Percentiles rank a stretch among this genome's conserved stretches.
Conservation (phyloP, 163 green algal genomes). For the Chlorella variabilis region DNA sequence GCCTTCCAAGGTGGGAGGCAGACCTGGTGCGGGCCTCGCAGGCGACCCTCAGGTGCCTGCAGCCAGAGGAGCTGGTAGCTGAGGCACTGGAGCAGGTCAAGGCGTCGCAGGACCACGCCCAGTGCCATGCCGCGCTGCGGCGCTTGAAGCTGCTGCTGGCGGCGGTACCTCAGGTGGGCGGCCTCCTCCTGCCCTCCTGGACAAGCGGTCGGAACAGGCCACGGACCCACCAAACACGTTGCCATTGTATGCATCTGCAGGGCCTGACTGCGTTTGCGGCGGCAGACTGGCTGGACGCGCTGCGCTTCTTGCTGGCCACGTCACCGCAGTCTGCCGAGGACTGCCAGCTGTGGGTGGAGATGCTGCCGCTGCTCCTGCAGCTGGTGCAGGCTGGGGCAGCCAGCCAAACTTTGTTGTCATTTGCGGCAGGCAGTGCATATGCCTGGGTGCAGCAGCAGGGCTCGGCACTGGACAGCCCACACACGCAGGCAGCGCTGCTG, state of each 20-base stretch:
- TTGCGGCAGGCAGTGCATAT: constrained; percentile 5
- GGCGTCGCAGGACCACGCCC: neutral
- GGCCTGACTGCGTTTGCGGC: neutral
- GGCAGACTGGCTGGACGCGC: neutral
- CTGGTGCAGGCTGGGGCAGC: constrained; percentile 11
- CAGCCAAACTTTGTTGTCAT: too few species aligned
- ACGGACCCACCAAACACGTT: too few species aligned
- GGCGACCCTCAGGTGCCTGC: neutral
- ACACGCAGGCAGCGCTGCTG: constrained; percentile 9
- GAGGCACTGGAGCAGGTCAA: neutral
- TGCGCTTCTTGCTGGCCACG: neutral
- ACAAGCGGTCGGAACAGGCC: too few species aligned
- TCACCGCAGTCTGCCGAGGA: constrained; percentile 3
- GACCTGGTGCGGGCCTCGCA: neutral
- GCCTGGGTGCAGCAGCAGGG: neutral
- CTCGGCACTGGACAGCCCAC: neutral
- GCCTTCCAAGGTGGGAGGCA: neutral
- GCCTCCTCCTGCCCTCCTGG: too few species aligned
- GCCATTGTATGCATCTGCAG: constrained; percentile 1
- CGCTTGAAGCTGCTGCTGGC: neutral
- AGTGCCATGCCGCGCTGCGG: constrained; percentile 14
- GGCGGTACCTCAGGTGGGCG: neutral
- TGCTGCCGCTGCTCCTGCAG: constrained; percentile 25
- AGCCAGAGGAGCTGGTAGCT: neutral
- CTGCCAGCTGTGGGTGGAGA: constrained; percentile 7